These are phyloP conservation scores for Ogataea minuta DNA, from an alignment of 805 yeast genomes.

Conservation along the genomic window DNA sequence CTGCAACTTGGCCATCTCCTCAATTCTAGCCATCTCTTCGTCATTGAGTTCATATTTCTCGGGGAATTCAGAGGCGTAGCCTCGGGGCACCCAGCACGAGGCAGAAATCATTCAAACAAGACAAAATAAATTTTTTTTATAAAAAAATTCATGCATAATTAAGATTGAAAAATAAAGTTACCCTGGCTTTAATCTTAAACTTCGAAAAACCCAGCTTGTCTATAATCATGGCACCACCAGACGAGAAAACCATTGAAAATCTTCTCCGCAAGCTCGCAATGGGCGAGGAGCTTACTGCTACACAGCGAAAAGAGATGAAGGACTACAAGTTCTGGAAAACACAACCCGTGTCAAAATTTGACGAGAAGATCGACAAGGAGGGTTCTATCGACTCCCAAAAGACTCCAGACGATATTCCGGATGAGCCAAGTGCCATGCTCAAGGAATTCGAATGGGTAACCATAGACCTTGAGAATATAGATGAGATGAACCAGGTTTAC, in stretches of 20 bases:
- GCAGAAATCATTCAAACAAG: constrained; percentile 77
- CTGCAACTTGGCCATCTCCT: constrained; percentile 79
- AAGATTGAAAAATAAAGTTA: neutral
- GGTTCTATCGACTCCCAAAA: constrained; percentile 78
- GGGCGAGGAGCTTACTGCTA: constrained; percentile 54
- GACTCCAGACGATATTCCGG: constrained; percentile 70
- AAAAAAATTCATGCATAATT: constrained; percentile 9
- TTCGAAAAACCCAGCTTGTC: neutral
- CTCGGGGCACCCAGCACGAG: constrained; percentile 94
- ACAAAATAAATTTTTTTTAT: constrained; percentile 5
- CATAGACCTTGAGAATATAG: constrained; percentile 55
- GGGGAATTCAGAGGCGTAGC: constrained; percentile 91
- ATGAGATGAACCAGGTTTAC: constrained; percentile 73
- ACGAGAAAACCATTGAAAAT: constrained; percentile 51
- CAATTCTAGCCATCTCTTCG: constrained; percentile 88
- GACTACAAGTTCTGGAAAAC: constrained; percentile 98
- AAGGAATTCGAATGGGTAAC: constrained; percentile 88
- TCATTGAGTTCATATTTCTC: constrained; percentile 85
- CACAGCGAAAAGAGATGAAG: constrained; percentile 70
- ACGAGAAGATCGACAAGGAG: constrained; percentile 62
- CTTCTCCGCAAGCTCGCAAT: constrained; percentile 52
- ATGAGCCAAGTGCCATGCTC: constrained; percentile 66
- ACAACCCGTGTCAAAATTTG: constrained; percentile 85
- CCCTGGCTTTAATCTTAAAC: constrained; percentile 8
- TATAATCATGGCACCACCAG: constrained; percentile 12